Conservation (phyloP, 495 filamentous ascomycete species). For the Daldinia vernicosa region DNA sequence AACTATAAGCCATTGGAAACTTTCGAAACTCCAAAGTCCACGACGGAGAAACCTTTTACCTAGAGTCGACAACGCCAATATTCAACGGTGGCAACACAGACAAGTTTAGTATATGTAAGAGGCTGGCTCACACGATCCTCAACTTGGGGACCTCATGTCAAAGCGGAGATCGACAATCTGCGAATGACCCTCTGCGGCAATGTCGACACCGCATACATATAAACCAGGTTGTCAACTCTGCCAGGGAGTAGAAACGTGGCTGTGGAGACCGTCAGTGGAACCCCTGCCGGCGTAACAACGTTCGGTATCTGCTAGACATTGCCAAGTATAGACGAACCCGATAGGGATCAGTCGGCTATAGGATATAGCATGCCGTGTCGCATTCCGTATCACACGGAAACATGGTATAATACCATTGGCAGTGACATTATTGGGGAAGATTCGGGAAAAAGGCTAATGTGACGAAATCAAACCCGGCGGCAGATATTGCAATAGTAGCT, state of each 20-base stretch:
- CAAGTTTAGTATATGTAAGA: no score
- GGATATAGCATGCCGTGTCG: background rate
- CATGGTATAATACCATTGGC: background rate
- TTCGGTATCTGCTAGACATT: constrained; percentile 2
- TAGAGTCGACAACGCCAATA: no score
- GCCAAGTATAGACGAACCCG: background rate
- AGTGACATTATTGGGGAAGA: background rate
- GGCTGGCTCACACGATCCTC: no score
- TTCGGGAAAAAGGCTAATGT: background rate
- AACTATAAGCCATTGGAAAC: no score
- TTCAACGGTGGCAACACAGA: no score
- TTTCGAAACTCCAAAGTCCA: no score
- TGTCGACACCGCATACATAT: constrained; percentile 2
- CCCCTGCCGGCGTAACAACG: background rate
- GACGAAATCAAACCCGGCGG: background rate
- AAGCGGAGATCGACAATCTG: constrained; percentile 1
- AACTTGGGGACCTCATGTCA: background rate
- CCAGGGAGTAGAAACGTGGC: constrained; percentile 1
- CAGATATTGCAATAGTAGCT: background rate
- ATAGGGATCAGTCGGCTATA: constrained; percentile 1
- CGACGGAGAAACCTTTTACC: no score
- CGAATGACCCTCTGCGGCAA: constrained; percentile 3
- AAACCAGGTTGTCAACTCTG: background rate
- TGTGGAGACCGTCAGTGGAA: background rate
- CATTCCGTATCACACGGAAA: background rate